Percentiles rank a stretch among this genome's conserved stretches.
Evolutionary conservation across 371 early-diverging fungal species (phyloP).

Genomic region (Syncephalastrum racemosum): DNA sequence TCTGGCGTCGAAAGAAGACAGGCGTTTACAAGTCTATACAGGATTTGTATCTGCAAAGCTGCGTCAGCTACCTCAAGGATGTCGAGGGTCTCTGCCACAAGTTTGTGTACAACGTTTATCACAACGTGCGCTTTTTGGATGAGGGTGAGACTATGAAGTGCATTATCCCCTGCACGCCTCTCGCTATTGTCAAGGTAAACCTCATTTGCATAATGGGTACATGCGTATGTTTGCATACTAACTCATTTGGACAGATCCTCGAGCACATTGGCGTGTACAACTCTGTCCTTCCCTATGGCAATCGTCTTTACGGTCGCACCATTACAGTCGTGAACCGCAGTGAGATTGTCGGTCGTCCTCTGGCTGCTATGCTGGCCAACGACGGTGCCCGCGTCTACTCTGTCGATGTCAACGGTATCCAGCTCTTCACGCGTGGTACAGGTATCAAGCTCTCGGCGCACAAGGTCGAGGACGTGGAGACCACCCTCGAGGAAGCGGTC

Average conservation of each 20-base stretch:
- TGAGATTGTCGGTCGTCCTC: conserved; percentile 96
- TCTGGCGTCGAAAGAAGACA: background rate
- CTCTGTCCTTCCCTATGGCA: conserved; percentile 85
- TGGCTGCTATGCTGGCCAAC: conserved; percentile 96
- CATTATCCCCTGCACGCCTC: conserved; percentile 95
- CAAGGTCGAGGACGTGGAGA: conserved; percentile 71
- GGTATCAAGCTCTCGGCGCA: conserved; percentile 79
- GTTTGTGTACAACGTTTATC: conserved; percentile 93
- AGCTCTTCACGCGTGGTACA: conserved; percentile 84
- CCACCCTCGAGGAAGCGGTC: conserved; percentile 78
- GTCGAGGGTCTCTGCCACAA: conserved; percentile 95
- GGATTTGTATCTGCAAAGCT: conserved; percentile 92
- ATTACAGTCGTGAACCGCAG: conserved; percentile 94
- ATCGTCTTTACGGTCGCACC: conserved; percentile 92
- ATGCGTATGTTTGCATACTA: background rate
- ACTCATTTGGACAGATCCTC: conserved; percentile 54
- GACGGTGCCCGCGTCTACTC: conserved; percentile 97
- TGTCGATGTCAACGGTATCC: conserved; percentile 87
- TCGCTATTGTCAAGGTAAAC: conserved; percentile 88
- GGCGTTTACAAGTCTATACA: conserved; percentile 22
- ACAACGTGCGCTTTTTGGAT: conserved; percentile 92
- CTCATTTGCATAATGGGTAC: conserved; percentile 53
- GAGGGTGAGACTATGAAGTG: conserved; percentile 81
- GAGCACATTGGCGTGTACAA: conserved; percentile 95
- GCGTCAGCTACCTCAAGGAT: conserved; percentile 87